Conservation (phyloP, 2,329 filamentous ascomycete genomes). For the Curvularia spicifera region DNA sequence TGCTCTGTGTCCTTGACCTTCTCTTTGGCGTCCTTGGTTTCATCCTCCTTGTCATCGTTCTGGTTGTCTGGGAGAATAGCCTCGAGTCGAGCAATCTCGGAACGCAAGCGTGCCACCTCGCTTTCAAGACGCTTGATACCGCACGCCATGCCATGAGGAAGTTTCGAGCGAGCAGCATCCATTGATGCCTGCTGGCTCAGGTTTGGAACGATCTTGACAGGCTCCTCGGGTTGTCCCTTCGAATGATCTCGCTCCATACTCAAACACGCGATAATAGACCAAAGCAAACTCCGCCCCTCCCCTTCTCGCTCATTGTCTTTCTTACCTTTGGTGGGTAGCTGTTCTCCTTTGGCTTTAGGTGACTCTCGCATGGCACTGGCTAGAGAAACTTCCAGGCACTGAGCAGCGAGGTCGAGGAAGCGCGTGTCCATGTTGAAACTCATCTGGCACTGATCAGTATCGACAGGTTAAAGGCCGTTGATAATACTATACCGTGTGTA, state of each 20-base stretch:
- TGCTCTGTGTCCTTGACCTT: conserved; percentile 28
- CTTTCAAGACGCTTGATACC: conserved; percentile 21
- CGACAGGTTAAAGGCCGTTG: too few relatives aligned
- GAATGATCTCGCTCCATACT: conserved; percentile 12
- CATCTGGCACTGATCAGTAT: conserved; percentile 9
- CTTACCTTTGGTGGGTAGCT: not conserved
- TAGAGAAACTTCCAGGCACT: not conserved
- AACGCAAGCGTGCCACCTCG: conserved; percentile 16
- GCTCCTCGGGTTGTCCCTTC: conserved; percentile 9
- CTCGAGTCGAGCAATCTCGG: conserved; percentile 18
- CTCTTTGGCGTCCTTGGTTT: conserved; percentile 26
- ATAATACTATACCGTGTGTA: not conserved
- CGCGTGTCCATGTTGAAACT: conserved; percentile 15
- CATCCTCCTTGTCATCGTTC: conserved; percentile 21
- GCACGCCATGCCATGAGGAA: conserved; percentile 13
- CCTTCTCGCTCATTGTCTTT: not conserved
- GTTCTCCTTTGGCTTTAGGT: not conserved
- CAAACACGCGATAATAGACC: conserved; percentile 6
- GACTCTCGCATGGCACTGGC: not conserved
- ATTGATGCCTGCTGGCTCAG: conserved; percentile 13
- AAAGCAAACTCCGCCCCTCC: not conserved
- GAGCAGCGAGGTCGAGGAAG: conserved; percentile 8
- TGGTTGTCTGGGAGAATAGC: conserved; percentile 11
- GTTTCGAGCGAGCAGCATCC: not conserved
- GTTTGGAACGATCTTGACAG: conserved; percentile 3